phyloP scores from a whole-genome alignment of 495 filamentous ascomycete species.

The Usnea hakonensis region DNA sequence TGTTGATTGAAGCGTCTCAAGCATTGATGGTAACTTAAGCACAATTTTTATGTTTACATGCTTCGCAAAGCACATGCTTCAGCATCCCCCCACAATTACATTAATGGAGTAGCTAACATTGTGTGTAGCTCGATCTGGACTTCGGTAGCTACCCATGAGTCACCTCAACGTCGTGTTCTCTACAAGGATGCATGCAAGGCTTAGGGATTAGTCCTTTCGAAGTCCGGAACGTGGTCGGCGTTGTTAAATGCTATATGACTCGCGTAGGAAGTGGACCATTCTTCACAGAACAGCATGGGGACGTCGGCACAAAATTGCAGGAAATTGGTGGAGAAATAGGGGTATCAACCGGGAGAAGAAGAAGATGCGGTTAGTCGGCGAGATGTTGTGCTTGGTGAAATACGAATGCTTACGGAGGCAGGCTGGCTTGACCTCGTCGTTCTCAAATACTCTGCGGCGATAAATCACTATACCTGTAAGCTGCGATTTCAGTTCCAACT shows the following conservation, averaged over 20 bases:
- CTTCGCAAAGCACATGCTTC: too few relatives aligned
- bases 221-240: slow-evolving; percentile 62
- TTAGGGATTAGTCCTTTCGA: slow-evolving; percentile 45
- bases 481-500: background rate
- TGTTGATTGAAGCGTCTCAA: slow-evolving; percentile 84
- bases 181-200: slow-evolving; percentile 68
- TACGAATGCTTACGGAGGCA: too few relatives aligned
- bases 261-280: slow-evolving; percentile 74
- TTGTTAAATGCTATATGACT: slow-evolving; percentile 66
- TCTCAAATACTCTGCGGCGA: slow-evolving; percentile 59
- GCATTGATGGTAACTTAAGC: slow-evolving; percentile 60
- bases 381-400: too few relatives aligned
- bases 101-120: background rate
- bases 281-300: slow-evolving; percentile 60
- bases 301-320: slow-evolving; percentile 56
- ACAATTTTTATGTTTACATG: too few relatives aligned
- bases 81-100: too few relatives aligned
- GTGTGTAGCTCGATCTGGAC: slow-evolving; percentile 54
- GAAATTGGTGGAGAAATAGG: slow-evolving; percentile 58
- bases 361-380: too few relatives aligned
- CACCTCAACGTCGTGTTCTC: slow-evolving; percentile 49
- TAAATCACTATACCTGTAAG: slow-evolving; percentile 61
- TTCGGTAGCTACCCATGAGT: slow-evolving; percentile 81
- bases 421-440: slow-evolving; percentile 85
- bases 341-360: slow-evolving; percentile 72